Evolutionary conservation across 129 eudicot species (phyloP), one percentile per base, ranked within the genome.

Genomic region (Heracleum sosnowskyi): DNA sequence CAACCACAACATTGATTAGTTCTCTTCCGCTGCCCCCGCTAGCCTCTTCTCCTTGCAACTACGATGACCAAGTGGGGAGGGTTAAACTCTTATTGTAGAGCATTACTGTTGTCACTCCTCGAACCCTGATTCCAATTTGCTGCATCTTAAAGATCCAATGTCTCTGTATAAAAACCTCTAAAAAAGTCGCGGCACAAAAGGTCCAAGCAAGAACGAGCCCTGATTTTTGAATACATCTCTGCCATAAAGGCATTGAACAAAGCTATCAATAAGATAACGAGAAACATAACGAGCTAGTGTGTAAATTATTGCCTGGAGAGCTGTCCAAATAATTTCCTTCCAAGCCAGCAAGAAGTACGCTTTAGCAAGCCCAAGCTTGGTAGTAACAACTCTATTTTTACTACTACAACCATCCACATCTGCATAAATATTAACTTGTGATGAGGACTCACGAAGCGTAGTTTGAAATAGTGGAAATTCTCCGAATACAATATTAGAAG

Each of bases 91-190:
- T 94, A 35, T 88, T 82, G 75, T 94, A 94, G 76, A 94, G 76
- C 83, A 87, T 78, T 24, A 89, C 90, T 71, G 91, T 90, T 47
- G 91, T 85, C 13, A 91, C 96, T 22, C 92, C 91, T 69, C 90
- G 73, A 22, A 90, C 87, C 88, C 93, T 81, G 60, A 78, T 83
- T 29, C 93, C 98, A 46, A 88, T 93, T 75, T 85, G 89, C 75
- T 90, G 98, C 75, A 87, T 83, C 89, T 79, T 94, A 76, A 94
- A 91, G 80, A 84, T 86, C 93, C 93, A 91, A 44, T 90, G 91
- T 53, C 92, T 88, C 70, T 83, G 92, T 49, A 90, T 79, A 16
- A 91, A 75, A 36, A 86, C 85, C 86, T 91, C 96, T 3, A 88
- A 85, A 39, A 90, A 77, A 81, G 91, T 91, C 11, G 98, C 97